A percentile compares a stretch with the other conserved stretches of the same genome.
Conservation (phyloP, 1,284 basidiomycete species). For the Mycena sp. region DNA sequence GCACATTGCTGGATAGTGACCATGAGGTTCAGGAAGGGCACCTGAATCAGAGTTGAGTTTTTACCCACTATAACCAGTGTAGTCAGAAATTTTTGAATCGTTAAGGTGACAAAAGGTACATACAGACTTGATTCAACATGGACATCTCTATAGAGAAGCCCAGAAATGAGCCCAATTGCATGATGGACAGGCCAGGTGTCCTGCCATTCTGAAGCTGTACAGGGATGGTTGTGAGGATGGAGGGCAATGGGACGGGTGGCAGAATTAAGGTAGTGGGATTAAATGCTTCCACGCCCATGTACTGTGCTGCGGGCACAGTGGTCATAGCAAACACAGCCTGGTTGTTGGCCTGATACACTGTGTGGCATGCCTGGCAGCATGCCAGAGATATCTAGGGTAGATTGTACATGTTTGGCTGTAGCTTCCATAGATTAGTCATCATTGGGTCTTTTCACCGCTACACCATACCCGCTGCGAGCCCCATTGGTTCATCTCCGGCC, state of each 20-base stretch:
- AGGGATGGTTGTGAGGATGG: conserved; percentile 48
- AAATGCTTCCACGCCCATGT: conserved; percentile 50
- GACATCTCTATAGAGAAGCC: conserved; percentile 59
- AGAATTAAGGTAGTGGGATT: conserved; percentile 53
- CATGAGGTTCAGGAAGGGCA: conserved; percentile 79
- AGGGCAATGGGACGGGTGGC: conserved; percentile 52
- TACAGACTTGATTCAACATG: conserved; percentile 69
- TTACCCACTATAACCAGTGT: conserved; percentile 17
- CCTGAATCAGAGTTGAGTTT: conserved; percentile 50
- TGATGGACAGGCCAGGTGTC: conserved; percentile 56
- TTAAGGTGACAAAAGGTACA: conserved; percentile 62
- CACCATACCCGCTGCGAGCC: too few relatives aligned
- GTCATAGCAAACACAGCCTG: conserved; percentile 24
- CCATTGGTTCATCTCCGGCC: too few relatives aligned
- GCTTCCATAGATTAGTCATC: too few relatives aligned
- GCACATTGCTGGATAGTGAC: conserved; percentile 68
- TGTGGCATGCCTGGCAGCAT: neutral
- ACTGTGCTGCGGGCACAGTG: conserved; percentile 37
- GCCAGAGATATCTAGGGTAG: too few relatives aligned
- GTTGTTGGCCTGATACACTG: neutral
- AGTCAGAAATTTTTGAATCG: conserved; percentile 25
- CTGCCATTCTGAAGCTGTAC: conserved; percentile 46
- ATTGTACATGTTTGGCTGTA: too few relatives aligned
- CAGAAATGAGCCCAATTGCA: conserved; percentile 67
- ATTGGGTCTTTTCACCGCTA: too few relatives aligned